A percentile compares a stretch with the other conserved stretches of the same genome.
These are phyloP conservation scores for Citrus inodora DNA, from an alignment of 345 rosid species.

Conservation along the genomic window DNA sequence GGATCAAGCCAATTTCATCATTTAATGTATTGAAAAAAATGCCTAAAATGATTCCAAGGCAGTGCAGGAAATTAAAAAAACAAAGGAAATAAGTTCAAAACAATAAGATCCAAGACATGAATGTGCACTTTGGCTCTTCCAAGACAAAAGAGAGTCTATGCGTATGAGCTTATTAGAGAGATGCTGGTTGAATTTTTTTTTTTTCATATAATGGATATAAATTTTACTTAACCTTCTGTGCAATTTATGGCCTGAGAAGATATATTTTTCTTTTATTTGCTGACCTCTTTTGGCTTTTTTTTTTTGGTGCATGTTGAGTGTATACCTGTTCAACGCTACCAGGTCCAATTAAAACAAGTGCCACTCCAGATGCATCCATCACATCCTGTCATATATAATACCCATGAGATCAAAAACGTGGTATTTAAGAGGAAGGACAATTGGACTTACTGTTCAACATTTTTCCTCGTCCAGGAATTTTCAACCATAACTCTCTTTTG, in stretches of 20 bases:
- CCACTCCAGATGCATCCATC: constrained; percentile 78
- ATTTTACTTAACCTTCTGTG: background rate
- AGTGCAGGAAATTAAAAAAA: background rate
- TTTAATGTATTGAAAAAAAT: background rate
- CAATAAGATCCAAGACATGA: background rate
- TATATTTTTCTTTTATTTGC: no score
- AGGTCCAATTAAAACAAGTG: constrained; percentile 80
- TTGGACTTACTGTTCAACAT: no score
- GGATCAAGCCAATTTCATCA: background rate
- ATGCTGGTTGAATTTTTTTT: background rate
- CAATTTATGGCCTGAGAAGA: background rate
- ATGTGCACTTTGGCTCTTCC: background rate
- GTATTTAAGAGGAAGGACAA: background rate
- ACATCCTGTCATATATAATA: constrained; percentile 44
- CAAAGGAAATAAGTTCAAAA: background rate
- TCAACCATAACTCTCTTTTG: no score
- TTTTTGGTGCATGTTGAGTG: background rate
- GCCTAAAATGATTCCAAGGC: background rate
- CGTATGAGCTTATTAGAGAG: background rate
- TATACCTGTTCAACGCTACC: constrained; percentile 82
- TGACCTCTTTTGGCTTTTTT: background rate
- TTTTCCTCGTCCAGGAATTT: no score
- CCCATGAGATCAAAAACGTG: background rate
- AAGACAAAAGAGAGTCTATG: background rate
- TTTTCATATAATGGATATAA: background rate